Conservation (phyloP, 2,329 filamentous ascomycete genomes). For the Domatiomyces globalis region DNA sequence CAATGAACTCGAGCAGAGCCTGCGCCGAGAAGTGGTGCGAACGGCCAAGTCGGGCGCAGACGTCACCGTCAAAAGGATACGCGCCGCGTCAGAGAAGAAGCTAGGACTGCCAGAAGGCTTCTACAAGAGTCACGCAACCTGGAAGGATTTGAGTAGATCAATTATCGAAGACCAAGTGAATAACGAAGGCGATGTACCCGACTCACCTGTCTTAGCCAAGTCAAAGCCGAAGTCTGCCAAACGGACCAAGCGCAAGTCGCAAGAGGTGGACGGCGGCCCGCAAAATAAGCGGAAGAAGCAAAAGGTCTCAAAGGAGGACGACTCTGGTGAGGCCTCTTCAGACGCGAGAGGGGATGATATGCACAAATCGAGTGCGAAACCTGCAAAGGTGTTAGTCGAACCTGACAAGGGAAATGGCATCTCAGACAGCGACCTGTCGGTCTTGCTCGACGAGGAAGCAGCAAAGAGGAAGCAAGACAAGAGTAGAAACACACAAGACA, state of each 20-base stretch:
- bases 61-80: slow-evolving; percentile 44
- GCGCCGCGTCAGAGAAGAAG: slow-evolving; percentile 37
- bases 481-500: slow-evolving; percentile 21
- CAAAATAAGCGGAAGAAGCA: slow-evolving; percentile 7
- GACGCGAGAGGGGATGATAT: not conserved
- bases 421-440: slow-evolving; percentile 54
- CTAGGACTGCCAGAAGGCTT: slow-evolving; percentile 40
- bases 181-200: slow-evolving; percentile 7
- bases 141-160: slow-evolving; percentile 42
- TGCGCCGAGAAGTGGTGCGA: slow-evolving; percentile 26
- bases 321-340: not conserved
- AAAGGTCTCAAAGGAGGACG: not conserved
- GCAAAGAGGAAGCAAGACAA: slow-evolving; percentile 36
- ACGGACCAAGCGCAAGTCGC: slow-evolving; percentile 11
- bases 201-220: not conserved
- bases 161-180: slow-evolving; percentile 40
- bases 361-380: slow-evolving; percentile 2
- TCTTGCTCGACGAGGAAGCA: slow-evolving; percentile 58
- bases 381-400: not conserved
- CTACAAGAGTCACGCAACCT: slow-evolving; percentile 38
- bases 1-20: slow-evolving; percentile 23
- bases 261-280: slow-evolving; percentile 10
- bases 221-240: slow-evolving; percentile 3
- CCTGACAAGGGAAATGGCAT: slow-evolving; percentile 20
- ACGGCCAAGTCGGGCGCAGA: slow-evolving; percentile 31